Evolutionary conservation across 495 filamentous ascomycete genomes (phyloP).

Genomic region (Penicillium steckii): DNA sequence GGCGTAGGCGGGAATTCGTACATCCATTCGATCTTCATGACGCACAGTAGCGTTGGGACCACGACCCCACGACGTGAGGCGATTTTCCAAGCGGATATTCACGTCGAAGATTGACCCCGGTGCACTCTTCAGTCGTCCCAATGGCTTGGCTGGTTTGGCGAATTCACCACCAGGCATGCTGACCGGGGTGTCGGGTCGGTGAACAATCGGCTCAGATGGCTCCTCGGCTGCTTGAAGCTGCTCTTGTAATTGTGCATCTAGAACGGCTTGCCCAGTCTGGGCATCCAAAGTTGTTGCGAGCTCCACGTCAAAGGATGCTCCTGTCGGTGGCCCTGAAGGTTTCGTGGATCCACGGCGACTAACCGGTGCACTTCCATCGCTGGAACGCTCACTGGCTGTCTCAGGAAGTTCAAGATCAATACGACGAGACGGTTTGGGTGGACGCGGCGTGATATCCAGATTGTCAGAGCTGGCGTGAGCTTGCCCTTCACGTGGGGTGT

Average conservation of each 20-base stretch:
- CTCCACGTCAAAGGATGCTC: constrained; percentile 28
- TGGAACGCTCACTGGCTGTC: constrained; percentile 45
- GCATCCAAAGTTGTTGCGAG: constrained; percentile 44
- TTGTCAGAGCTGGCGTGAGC: constrained; percentile 9
- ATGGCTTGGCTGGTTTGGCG: constrained; percentile 36
- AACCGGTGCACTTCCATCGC: constrained; percentile 16
- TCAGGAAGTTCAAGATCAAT: constrained; percentile 42
- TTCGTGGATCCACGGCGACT: constrained; percentile 6
- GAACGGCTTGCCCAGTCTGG: constrained; percentile 37
- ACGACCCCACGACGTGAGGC: constrained; percentile 75
- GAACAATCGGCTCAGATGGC: constrained; percentile 22
- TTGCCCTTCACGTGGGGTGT: constrained; percentile 5
- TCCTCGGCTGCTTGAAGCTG: constrained; percentile 19
- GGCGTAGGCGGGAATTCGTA: constrained; percentile 75
- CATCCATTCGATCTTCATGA: constrained; percentile 58
- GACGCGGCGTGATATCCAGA: constrained; percentile 32
- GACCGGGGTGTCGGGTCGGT: constrained; percentile 6
- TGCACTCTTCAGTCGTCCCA: constrained; percentile 44
- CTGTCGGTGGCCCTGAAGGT: background rate
- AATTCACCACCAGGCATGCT: constrained; percentile 17
- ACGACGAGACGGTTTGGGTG: constrained; percentile 31
- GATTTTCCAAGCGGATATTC: constrained; percentile 60
- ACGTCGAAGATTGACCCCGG: constrained; percentile 51
- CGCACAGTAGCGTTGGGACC: constrained; percentile 57
- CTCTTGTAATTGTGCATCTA: constrained; percentile 27